Conservation (phyloP, 495 filamentous ascomycete genomes). For the Neurospora discreta region DNA sequence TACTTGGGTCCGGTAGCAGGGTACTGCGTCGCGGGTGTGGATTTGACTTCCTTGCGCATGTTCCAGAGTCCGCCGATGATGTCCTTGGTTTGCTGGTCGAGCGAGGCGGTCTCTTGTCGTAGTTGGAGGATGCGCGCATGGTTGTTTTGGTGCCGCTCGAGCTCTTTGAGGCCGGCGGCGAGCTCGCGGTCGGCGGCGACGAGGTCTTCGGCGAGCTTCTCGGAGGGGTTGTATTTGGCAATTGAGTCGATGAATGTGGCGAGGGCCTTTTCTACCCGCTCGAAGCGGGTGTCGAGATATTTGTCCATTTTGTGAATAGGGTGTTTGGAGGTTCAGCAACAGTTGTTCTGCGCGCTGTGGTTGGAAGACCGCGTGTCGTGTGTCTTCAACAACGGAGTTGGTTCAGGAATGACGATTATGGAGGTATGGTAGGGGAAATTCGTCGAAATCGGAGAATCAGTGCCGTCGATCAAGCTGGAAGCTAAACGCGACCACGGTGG, state of each 20-base stretch:
- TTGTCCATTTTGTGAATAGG: constrained; percentile 39
- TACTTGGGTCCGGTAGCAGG: constrained; percentile 25
- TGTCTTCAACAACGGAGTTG: neutral
- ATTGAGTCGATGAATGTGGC: constrained; percentile 61
- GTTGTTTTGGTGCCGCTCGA: constrained; percentile 59
- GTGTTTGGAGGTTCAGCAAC: neutral
- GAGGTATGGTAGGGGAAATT: neutral
- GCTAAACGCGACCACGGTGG: neutral
- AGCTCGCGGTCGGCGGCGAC: constrained; percentile 58
- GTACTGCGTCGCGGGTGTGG: constrained; percentile 43
- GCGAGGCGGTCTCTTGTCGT: constrained; percentile 42
- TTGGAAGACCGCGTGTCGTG: neutral
- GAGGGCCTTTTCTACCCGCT: constrained; percentile 57
- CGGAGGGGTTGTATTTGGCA: constrained; percentile 63
- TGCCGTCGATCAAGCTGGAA: neutral
- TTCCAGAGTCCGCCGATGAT: constrained; percentile 49
- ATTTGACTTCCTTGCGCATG: constrained; percentile 54
- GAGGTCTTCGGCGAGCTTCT: constrained; percentile 50
- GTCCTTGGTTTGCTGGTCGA: constrained; percentile 52
- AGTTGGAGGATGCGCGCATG: constrained; percentile 51
- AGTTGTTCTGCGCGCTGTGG: neutral
- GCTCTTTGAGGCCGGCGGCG: constrained; percentile 45
- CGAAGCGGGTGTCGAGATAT: constrained; percentile 47
- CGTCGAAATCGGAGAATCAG: neutral
- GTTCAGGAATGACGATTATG: neutral